phyloP scores from a whole-genome alignment of 129 eudicot species.

The Saussurea involucrata region DNA sequence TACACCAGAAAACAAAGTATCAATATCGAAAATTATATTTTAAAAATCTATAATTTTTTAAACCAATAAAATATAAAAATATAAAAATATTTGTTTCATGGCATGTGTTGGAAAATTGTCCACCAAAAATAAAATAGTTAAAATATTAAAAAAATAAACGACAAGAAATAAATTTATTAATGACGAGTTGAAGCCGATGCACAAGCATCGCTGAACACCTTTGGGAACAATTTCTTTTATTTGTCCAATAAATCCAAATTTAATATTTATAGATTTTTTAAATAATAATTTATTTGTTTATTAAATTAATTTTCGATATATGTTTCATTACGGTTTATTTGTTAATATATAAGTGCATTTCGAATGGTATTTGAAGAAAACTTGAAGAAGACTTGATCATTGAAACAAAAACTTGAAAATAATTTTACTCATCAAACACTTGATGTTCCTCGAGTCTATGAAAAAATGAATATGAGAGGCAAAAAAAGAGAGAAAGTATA shows the following conservation, averaged over 20 bases:
- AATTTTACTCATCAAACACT: no score
- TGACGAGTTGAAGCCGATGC: constrained; percentile 25
- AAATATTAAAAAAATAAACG: constrained; percentile 3
- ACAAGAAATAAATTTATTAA: constrained; percentile 21
- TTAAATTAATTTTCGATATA: no score
- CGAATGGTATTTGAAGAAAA: no score
- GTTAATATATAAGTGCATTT: no score
- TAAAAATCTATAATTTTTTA: no score
- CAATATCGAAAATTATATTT: neutral
- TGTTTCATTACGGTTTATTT: neutral
- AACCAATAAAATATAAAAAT: no score
- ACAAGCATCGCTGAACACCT: constrained; percentile 34
- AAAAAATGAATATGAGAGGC: no score
- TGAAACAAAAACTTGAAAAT: no score
- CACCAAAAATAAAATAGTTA: constrained; percentile 2
- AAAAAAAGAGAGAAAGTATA: no score
- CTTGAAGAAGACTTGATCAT: no score
- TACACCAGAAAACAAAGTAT: neutral
- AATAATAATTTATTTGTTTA: neutral
- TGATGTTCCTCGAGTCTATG: no score
- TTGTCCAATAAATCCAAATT: constrained; percentile 7
- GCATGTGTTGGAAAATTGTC: constrained; percentile 30
- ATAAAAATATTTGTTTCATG: neutral
- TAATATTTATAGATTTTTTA: neutral
- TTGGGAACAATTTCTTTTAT: constrained; percentile 27